phyloP scores from a whole-genome alignment of 176 grass and related monocot species.

The Carex kokanica region DNA sequence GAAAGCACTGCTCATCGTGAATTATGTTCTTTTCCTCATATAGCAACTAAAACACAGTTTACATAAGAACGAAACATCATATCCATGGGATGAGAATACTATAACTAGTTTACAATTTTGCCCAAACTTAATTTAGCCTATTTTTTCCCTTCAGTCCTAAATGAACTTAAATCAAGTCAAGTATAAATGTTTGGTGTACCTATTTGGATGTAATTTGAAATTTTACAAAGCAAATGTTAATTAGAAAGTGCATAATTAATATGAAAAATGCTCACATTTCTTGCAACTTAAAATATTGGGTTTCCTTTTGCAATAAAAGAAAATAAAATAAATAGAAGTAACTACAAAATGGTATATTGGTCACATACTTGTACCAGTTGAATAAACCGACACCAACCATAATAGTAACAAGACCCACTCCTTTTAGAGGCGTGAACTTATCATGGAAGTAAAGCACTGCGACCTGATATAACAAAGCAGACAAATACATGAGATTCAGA shows the following conservation, averaged over 20 bases:
- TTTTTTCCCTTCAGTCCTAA: neutral
- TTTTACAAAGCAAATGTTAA: neutral
- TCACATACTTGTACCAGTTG: constrained; percentile 99
- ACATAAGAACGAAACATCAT: neutral
- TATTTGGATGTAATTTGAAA: constrained; percentile 7
- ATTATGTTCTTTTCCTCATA: neutral
- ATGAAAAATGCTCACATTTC: neutral
- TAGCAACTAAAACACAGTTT: neutral
- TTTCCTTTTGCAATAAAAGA: neutral
- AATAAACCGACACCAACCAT: constrained; percentile 95
- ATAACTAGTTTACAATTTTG: neutral
- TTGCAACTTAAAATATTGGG: neutral
- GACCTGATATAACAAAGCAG: constrained; percentile 57
- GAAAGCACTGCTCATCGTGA: neutral
- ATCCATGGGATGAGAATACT: neutral
- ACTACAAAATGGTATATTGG: constrained; percentile 21
- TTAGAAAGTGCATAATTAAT: neutral
- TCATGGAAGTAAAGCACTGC: constrained; percentile 99
- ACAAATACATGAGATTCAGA: neutral
- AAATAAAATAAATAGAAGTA: neutral
- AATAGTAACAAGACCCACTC: constrained; percentile 72
- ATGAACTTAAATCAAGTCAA: neutral
- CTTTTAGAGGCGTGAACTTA: constrained; percentile 84
- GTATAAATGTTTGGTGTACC: neutral
- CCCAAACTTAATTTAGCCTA: neutral